These are phyloP conservation scores for Candida quercuum DNA, from an alignment of 805 yeast species.

Conservation along the genomic window DNA sequence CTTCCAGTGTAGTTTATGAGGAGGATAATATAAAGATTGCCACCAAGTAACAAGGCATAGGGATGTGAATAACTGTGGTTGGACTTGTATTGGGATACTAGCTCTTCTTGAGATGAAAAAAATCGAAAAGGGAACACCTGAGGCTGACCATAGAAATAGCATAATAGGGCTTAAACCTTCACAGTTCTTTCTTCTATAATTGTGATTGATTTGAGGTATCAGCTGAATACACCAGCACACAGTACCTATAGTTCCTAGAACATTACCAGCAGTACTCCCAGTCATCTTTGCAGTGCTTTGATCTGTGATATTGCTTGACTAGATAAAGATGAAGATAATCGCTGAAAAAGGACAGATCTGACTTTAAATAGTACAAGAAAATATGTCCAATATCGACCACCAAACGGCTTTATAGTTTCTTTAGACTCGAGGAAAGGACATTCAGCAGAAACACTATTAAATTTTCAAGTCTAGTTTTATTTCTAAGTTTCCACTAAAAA, in stretches of 20 bases:
- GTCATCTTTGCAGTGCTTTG: too few species aligned
- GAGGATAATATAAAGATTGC: conserved; percentile 74
- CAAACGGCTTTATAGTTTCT: too few species aligned
- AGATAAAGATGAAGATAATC: too few species aligned
- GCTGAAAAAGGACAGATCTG: too few species aligned
- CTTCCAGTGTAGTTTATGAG: conserved; percentile 34
- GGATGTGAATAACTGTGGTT: conserved; percentile 77
- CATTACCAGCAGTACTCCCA: conserved; percentile 49
- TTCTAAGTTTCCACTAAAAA: too few species aligned
- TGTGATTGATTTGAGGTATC: conserved; percentile 76
- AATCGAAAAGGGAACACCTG: conserved; percentile 83
- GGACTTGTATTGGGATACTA: conserved; percentile 74
- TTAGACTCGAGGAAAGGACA: too few species aligned
- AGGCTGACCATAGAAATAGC: conserved; percentile 72
- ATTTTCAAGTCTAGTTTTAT: too few species aligned
- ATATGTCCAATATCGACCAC: too few species aligned
- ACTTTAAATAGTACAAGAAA: too few species aligned
- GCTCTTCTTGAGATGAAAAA: conserved; percentile 71
- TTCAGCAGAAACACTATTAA: too few species aligned
- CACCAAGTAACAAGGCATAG: conserved; percentile 64
- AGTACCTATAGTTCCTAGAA: conserved; percentile 83
- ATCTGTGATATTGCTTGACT: too few species aligned
- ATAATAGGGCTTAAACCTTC: conserved; percentile 80
- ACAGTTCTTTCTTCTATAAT: conserved; percentile 70
- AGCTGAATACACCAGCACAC: conserved; percentile 90